Percentiles rank a stretch among this genome's conserved stretches.
Conservation (phyloP, 2,329 filamentous ascomycete genomes). For the Epichloe glyceriae region DNA sequence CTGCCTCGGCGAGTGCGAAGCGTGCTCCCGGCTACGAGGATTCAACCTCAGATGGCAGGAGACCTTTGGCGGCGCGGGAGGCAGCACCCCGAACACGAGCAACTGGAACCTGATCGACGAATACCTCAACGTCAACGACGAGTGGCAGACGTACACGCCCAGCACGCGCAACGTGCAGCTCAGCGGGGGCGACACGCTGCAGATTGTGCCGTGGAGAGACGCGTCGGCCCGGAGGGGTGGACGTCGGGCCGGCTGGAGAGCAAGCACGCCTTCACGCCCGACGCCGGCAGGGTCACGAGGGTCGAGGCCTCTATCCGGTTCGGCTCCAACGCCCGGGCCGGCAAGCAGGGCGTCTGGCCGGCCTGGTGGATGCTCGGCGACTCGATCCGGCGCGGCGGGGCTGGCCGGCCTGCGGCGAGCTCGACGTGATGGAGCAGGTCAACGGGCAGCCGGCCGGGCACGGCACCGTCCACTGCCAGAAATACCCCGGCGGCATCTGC, state of each 20-base stretch:
- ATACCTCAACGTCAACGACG: constrained; percentile 36
- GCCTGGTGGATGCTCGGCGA: constrained; percentile 46
- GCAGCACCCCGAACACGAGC: constrained; percentile 18
- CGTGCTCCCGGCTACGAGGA: constrained; percentile 26
- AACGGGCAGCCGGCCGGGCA: constrained; percentile 34
- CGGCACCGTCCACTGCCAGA: constrained; percentile 40
- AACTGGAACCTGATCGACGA: constrained; percentile 30
- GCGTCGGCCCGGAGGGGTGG: constrained; percentile 27
- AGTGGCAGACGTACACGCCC: constrained; percentile 35
- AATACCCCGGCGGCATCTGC: constrained; percentile 32
- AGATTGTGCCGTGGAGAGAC: constrained; percentile 34
- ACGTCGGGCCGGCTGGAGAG: constrained; percentile 43
- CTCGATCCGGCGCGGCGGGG: constrained; percentile 30
- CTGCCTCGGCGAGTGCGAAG: constrained; percentile 22
- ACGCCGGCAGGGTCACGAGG: constrained; percentile 30
- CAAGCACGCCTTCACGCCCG: constrained; percentile 32
- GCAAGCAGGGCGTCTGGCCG: constrained; percentile 44
- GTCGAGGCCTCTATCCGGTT: constrained; percentile 35
- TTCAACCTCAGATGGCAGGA: constrained; percentile 30
- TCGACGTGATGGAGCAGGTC: constrained; percentile 44
- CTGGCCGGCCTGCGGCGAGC: constrained; percentile 43
- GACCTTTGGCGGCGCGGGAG: constrained; percentile 25
- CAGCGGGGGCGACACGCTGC: constrained; percentile 35
- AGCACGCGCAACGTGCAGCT: constrained; percentile 35
- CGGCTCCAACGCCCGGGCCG: constrained; percentile 25